Percentiles rank a stretch among this genome's conserved stretches.
phyloP scores from a whole-genome alignment of 73 alveolate genomes.

The Paramecium octaurelia region DNA sequence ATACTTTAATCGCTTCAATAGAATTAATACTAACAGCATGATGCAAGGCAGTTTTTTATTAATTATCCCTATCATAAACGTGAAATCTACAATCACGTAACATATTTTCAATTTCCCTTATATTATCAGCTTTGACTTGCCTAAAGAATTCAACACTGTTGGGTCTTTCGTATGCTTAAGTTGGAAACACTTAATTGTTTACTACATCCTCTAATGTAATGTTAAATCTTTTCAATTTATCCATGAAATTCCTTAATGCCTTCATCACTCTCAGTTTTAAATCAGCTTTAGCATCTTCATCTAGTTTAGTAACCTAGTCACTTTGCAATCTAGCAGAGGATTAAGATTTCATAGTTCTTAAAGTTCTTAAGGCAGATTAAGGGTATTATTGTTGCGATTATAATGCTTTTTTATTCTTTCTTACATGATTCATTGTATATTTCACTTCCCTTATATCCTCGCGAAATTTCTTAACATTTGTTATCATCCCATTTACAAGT shows the following conservation, averaged over 20 bases:
- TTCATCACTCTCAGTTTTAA: slow-evolving; percentile 23
- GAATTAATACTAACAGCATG: slow-evolving; percentile 2
- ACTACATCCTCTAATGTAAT: background rate
- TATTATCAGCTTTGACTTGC: background rate
- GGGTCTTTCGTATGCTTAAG: slow-evolving; percentile 1
- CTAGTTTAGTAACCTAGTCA: background rate
- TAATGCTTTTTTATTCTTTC: background rate
- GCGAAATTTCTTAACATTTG: background rate
- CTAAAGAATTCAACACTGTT: background rate
- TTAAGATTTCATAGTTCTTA: background rate
- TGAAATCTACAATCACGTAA: background rate
- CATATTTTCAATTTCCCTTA: background rate
- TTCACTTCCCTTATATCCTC: slow-evolving; percentile 23
- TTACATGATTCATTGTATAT: slow-evolving; percentile 29
- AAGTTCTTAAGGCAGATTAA: background rate
- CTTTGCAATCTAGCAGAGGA: background rate
- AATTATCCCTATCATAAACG: slow-evolving; percentile 24
- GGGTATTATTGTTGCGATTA: background rate
- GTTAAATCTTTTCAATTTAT: slow-evolving; percentile 22
- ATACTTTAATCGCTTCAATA: background rate
- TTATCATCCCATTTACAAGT: background rate
- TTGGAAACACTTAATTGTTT: background rate
- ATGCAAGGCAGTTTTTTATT: slow-evolving; percentile 13
- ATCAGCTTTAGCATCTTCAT: slow-evolving; percentile 34
- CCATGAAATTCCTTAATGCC: slow-evolving; percentile 6